A percentile compares a stretch with the other conserved stretches of the same genome.
Evolutionary conservation across 2,329 filamentous ascomycete genomes (phyloP).

Genomic region (Didymella keratinophila): DNA sequence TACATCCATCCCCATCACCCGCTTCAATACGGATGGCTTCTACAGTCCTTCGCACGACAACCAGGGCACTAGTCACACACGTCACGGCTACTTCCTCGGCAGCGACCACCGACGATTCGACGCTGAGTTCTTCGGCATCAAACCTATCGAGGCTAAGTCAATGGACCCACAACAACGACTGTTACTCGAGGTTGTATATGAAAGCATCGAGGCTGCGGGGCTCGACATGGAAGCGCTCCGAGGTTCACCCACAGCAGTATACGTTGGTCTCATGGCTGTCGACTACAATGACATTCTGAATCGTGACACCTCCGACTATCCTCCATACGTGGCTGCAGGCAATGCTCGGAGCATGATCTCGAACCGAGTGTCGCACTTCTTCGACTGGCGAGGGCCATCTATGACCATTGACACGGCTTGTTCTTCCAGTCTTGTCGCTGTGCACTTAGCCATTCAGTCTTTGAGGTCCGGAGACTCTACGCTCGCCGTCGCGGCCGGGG

Average conservation of each 20-base stretch:
- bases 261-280: slow-evolving; percentile 21
- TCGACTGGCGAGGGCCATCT: slow-evolving; percentile 47
- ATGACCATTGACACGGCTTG: slow-evolving; percentile 53
- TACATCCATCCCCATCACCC: slow-evolving; percentile 14
- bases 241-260: slow-evolving; percentile 22
- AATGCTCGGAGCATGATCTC: slow-evolving; percentile 36
- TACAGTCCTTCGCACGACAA: slow-evolving; percentile 39
- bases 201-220: slow-evolving; percentile 28
- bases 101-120: slow-evolving; percentile 33
- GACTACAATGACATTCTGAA: slow-evolving; percentile 23
- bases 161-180: slow-evolving; percentile 39
- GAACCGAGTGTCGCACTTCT: slow-evolving; percentile 51
- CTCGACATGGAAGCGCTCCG: slow-evolving; percentile 11
- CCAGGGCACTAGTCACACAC: slow-evolving; percentile 44
- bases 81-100: slow-evolving; percentile 27
- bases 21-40: slow-evolving; percentile 39
- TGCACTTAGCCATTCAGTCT: slow-evolving; percentile 31
- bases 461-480: slow-evolving; percentile 25
- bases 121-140: slow-evolving; percentile 32
- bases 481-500: slow-evolving; percentile 27
- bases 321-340: slow-evolving; percentile 37
- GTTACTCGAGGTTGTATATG: slow-evolving; percentile 33
- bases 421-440: slow-evolving; percentile 43
- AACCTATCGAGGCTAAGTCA: slow-evolving; percentile 24
- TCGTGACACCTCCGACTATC: slow-evolving; percentile 10